Evolutionary conservation across 2,329 filamentous ascomycete species (phyloP).

Genomic region (Claviceps humidiphila): DNA sequence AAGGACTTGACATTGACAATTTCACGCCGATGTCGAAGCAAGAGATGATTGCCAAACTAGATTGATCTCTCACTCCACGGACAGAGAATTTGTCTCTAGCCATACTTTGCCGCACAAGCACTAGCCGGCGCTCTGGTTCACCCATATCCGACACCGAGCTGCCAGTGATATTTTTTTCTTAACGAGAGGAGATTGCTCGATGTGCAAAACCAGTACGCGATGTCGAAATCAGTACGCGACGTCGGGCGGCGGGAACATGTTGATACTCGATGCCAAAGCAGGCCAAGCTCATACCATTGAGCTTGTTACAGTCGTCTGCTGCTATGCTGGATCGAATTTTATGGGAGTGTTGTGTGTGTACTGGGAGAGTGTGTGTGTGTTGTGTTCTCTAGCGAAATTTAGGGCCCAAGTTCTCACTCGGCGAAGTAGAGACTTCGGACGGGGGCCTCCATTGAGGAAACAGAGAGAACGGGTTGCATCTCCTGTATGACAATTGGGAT

Average conservation of each 20-base stretch:
- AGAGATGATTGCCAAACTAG: constrained; percentile 95
- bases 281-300: constrained; percentile 4
- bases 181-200: constrained; percentile 9
- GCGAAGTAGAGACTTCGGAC: constrained; percentile 3
- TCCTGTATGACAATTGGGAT: constrained; percentile 5
- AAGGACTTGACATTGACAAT: constrained; percentile 84
- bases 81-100: constrained; percentile 19
- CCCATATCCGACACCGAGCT: constrained; percentile 18
- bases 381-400: constrained; percentile 13
- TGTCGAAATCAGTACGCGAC: constrained; percentile 13
- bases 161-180: constrained; percentile 11
- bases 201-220: constrained; percentile 14
- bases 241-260: constrained; percentile 15
- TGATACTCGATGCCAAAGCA: constrained; percentile 14
- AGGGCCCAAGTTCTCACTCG: constrained; percentile 1
- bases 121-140: constrained; percentile 12
- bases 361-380: constrained; percentile 8
- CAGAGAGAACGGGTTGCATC: neutral
- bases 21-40: constrained; percentile 83
- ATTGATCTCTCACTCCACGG: constrained; percentile 47
- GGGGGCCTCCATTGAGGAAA: neutral
- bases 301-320: constrained; percentile 5
- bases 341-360: constrained; percentile 2
- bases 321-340: constrained; percentile 11
- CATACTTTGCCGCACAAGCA: constrained; percentile 18